phyloP scores from a whole-genome alignment of 75 land plant species.

The Selaginella moellendorffii region DNA sequence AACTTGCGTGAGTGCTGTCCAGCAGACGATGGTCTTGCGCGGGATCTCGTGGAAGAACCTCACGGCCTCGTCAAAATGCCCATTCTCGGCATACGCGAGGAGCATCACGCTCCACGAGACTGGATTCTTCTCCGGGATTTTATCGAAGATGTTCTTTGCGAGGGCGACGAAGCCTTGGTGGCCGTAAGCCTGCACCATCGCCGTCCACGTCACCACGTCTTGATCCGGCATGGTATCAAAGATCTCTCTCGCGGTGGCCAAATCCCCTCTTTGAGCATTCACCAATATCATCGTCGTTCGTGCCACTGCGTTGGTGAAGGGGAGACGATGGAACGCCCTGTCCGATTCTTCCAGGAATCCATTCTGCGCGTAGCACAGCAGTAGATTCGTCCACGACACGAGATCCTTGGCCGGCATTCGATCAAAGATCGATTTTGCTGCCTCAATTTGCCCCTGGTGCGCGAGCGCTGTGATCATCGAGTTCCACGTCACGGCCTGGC shows the following conservation, averaged over 20 bases:
- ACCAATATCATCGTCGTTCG: conserved; percentile 20
- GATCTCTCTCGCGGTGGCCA: conserved; percentile 5
- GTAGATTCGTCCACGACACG: no score
- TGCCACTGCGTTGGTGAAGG: no score
- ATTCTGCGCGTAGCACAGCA: no score
- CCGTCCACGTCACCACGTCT: conserved; percentile 18
- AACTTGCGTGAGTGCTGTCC: not conserved
- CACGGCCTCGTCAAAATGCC: not conserved
- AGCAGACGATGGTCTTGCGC: not conserved
- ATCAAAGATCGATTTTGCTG: no score
- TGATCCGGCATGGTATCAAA: conserved; percentile 21
- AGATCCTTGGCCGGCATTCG: no score
- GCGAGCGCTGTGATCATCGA: no score
- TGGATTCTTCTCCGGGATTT: conserved; percentile 20
- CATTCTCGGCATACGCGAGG: conserved; percentile 3
- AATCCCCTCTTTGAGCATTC: conserved; percentile 3
- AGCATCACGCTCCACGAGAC: conserved; percentile 22
- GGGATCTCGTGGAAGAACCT: not conserved
- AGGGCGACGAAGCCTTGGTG: conserved; percentile 11
- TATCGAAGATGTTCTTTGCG: conserved; percentile 13
- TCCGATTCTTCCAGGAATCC: no score
- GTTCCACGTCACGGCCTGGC: no score
- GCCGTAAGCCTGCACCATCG: conserved; percentile 15
- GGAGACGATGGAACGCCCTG: no score
- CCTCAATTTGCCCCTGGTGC: no score